These are phyloP conservation scores for Debaryomycetaceae sp. DNA, from an alignment of 1,139 yeast species.

Conservation along the genomic window DNA sequence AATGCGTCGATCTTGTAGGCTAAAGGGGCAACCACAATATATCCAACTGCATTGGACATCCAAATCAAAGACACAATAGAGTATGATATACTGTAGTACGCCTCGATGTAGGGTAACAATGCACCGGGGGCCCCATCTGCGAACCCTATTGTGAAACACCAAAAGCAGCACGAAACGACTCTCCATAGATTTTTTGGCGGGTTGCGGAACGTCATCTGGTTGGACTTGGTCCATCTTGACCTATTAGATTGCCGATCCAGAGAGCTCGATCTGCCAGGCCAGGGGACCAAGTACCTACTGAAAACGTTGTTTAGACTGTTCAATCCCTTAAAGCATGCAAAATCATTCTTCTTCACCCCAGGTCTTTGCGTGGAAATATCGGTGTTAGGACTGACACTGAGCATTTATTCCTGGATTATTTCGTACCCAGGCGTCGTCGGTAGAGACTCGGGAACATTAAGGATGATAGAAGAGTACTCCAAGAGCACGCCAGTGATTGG, in stretches of 20 bases:
- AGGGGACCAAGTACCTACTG: too few relatives aligned
- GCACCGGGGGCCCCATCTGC: conserved; percentile 45
- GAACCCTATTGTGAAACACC: conserved; percentile 26
- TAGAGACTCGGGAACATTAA: conserved; percentile 22
- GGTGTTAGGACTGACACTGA: too few relatives aligned
- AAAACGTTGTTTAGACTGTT: too few relatives aligned
- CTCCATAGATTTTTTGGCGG: conserved; percentile 36
- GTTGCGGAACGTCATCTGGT: conserved; percentile 22
- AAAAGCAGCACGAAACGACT: conserved; percentile 26
- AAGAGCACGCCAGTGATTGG: conserved; percentile 7
- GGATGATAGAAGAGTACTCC: conserved; percentile 2
- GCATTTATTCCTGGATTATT: too few relatives aligned
- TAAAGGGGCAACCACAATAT: conserved; percentile 30
- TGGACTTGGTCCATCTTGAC: too few relatives aligned
- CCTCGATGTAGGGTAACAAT: conserved; percentile 37
- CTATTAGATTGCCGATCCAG: too few relatives aligned
- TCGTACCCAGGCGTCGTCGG: conserved; percentile 30
- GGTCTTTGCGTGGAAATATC: too few relatives aligned
- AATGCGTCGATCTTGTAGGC: conserved; percentile 26
- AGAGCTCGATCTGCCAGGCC: too few relatives aligned
- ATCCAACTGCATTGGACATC: conserved; percentile 41
- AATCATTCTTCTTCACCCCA: too few relatives aligned
- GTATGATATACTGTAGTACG: conserved; percentile 32
- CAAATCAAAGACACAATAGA: conserved; percentile 42
- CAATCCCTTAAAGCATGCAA: too few relatives aligned